phyloP scores from a whole-genome alignment of 257 asterid species.

The Agastache rugosa region DNA sequence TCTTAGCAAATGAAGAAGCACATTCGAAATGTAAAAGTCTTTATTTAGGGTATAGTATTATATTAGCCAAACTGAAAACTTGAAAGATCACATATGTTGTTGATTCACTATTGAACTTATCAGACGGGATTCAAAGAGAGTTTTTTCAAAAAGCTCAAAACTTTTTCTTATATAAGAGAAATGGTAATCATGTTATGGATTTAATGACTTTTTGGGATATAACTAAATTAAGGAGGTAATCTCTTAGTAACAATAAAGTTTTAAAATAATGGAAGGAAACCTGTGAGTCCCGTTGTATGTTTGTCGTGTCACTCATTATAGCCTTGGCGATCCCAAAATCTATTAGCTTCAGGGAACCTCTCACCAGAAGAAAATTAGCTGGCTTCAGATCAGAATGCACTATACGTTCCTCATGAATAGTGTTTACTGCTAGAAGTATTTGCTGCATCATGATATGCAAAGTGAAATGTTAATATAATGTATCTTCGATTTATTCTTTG shows the following conservation, averaged over 20 bases:
- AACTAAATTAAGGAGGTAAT: background rate
- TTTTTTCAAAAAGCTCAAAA: slow-evolving; percentile 1
- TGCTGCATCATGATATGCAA: slow-evolving; percentile 61
- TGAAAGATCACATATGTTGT: background rate
- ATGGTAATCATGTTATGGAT: slow-evolving; percentile 7
- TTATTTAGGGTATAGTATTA: background rate
- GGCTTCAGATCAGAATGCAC: slow-evolving; percentile 99
- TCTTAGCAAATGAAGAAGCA: slow-evolving; percentile 26
- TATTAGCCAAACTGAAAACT: background rate
- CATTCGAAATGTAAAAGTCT: background rate
- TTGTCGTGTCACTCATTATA: slow-evolving; percentile 94
- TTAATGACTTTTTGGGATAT: background rate
- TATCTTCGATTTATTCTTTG: slow-evolving; percentile 1
- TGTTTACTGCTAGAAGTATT: slow-evolving; percentile 92
- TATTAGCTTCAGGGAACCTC: slow-evolving; percentile 93
- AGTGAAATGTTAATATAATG: slow-evolving; percentile 27
- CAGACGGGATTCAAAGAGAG: background rate
- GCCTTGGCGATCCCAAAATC: slow-evolving; percentile 99
- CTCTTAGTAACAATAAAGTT: slow-evolving; percentile 9
- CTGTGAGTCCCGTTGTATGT: slow-evolving; percentile 99
- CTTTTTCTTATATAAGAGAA: background rate
- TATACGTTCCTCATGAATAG: slow-evolving; percentile 97
- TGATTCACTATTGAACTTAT: no score
- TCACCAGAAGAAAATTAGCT: slow-evolving; percentile 97
- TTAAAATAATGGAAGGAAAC: slow-evolving; percentile 42